Base-by-base conservation (phyloP, 1,284 basidiomycete genomes). In the Ustilago sp. region DNA sequence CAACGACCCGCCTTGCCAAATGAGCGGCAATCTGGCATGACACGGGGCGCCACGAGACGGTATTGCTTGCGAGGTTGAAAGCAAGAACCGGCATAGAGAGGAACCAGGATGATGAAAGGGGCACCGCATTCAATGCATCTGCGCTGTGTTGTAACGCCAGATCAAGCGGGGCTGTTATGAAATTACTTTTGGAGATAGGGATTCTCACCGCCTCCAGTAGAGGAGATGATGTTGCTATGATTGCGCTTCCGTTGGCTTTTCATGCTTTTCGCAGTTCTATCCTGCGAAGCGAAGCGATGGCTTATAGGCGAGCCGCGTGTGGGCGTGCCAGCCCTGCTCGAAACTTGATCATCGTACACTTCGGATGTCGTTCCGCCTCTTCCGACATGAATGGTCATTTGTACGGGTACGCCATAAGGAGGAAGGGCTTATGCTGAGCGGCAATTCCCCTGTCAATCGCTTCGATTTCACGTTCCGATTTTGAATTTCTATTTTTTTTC, bases 301-400 rank as follows among this genome's bases (percentile, higher is more conserved):
- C 34, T 53, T 35, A 28, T 28, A 55, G 35, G 53, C 53, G 53
- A 55, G 52, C 52, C 23, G 52, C 34, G 17, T 38, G 52, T 38
- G 32, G 52, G 52, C 52, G 35, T 54, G 52, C n/a, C 50, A 52
- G 32, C 12, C 11, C 17, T 15, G 32, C 3, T 8, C 1, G 13
- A 51, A 51, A 31, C 48, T 53, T 19, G 51, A 17, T 50, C 48
- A 28, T 12, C 31, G 23, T 32, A 8, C 28, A 32, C 48, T 28
- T 55, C 36, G 38, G 53, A 39, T 55, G 36, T 19, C 19, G 17
- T 61, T 43, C 59, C 59, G 59, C 54, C 51, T 23, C 41, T 54
- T 53, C 59, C 59, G 59, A 62, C 52, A 50, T 50, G 48, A 50
- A 50, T 32, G 28, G 48, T 13, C 48, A 50, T 32, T 9, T 48